Evolutionary conservation across 345 rosid species (phyloP).

Genomic region (Atalantia buxifolia): DNA sequence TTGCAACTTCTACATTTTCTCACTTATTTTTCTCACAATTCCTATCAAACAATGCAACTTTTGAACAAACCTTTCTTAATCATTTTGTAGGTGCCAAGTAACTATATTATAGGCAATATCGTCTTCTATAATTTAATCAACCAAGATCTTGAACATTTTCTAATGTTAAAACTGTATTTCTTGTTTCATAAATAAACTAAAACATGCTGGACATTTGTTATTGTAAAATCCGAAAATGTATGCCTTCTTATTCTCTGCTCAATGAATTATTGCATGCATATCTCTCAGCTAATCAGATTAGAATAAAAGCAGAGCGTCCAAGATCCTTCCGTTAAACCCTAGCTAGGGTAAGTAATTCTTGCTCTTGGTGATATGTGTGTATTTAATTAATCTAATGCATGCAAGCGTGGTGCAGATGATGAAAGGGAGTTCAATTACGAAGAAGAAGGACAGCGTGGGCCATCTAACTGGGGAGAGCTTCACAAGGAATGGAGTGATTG

Average conservation of each 20-base stretch:
- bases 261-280: too few relatives aligned
- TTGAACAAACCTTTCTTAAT: neutral
- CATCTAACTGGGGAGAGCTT: slow-evolving; percentile 66
- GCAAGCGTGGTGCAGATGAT: slow-evolving; percentile 41
- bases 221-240: too few relatives aligned
- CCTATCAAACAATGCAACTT: neutral
- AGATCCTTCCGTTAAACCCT: neutral
- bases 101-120: neutral
- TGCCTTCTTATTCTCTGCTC: too few relatives aligned
- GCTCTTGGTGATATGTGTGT: neutral
- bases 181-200: neutral
- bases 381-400: neutral
- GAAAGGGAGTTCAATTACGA: slow-evolving; percentile 59
- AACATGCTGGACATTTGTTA: neutral
- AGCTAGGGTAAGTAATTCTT: neutral
- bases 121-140: neutral
- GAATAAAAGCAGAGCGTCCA: neutral
- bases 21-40: neutral
- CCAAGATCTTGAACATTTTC: too few relatives aligned
- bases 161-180: too few relatives aligned
- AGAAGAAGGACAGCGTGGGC: slow-evolving; percentile 38
- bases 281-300: neutral
- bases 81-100: neutral
- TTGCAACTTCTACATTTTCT: neutral
- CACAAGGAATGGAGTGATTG: slow-evolving; percentile 61